phyloP scores from a whole-genome alignment of 805 yeast genomes.

The Candida yuanshanica region DNA sequence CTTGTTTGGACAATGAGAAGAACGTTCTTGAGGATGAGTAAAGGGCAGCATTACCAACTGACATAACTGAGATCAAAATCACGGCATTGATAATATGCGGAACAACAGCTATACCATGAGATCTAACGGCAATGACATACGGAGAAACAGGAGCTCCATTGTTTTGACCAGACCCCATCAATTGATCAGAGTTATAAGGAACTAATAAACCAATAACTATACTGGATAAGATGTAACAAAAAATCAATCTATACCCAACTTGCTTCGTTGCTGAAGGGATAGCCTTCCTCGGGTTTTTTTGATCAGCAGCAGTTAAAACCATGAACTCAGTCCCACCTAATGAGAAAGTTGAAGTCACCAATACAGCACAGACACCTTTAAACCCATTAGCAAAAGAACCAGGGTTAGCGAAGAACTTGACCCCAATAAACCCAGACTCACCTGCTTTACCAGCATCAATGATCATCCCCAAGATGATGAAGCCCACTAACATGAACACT shows the following conservation, averaged over 20 bases:
- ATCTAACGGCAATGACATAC: slow-evolving; percentile 60
- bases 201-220: slow-evolving; percentile 54
- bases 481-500: slow-evolving; percentile 53
- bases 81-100: slow-evolving; percentile 75
- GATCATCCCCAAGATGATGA: slow-evolving; percentile 49
- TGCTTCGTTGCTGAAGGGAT: slow-evolving; percentile 62
- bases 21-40: slow-evolving; percentile 70
- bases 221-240: slow-evolving; percentile 51
- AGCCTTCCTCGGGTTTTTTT: slow-evolving; percentile 50
- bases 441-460: slow-evolving; percentile 57
- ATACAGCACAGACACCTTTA: slow-evolving; percentile 60
- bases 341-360: slow-evolving; percentile 58
- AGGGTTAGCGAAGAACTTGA: slow-evolving; percentile 51
- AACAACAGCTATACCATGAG: slow-evolving; percentile 46
- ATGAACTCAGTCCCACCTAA: slow-evolving; percentile 63
- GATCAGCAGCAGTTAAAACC: slow-evolving; percentile 65
- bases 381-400: slow-evolving; percentile 42
- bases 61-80: slow-evolving; percentile 63
- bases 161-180: slow-evolving; percentile 45
- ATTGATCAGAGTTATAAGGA: slow-evolving; percentile 47
- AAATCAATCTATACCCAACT: slow-evolving; percentile 56
- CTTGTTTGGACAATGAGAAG: slow-evolving; percentile 64
- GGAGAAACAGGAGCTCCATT: slow-evolving; percentile 58
- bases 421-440: slow-evolving; percentile 53
- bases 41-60: slow-evolving; percentile 73